Evolutionary conservation across 305 asterid genomes (phyloP), one percentile per base, ranked within the genome.

Genomic region (Solanum hybrid): DNA sequence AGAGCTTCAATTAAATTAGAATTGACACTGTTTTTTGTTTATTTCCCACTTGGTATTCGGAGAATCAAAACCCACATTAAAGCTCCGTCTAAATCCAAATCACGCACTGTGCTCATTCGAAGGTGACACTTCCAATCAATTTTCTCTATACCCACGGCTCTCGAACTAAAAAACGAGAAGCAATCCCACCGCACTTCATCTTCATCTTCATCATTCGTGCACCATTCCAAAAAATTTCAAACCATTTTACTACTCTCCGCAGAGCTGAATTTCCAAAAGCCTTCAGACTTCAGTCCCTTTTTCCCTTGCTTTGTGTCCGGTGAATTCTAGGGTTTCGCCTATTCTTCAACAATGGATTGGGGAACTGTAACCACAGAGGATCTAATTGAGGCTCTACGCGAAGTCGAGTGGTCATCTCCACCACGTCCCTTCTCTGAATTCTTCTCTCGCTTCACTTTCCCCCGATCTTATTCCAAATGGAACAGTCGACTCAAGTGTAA

Each of bases 401-500:
- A 96, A 92, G 99, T 97, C 24, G 99, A 96, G 89, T 96, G 99
- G 98, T 96, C 98, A 42, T 92, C 97, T 72, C 98, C 98, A 90
- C 99, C 99, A 89, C 97, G 98, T 27, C 98, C 99, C 10, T 31
- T 92, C 15, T 91, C 95, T 13, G 97, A 96, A 73, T 97, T 95
- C 95, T 95, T 97, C 92, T 95, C 98, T 60, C 93, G 98, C 88
- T 97, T 97, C 94, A 95, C 96, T 72, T 81, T 95, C 40, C 99
- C 99, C 22, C 96, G 98, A 91, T 97, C 99, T 29, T 95, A 89
- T 78, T 85, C 95, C 92, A 95, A 97, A 96, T 96, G 99, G 99
- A 95, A 92, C 94, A 94, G 97, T 90, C 98, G 99, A 93, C 96
- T 98, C 94, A 98, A 98, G 93, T 98, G 97, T 96, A 97, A 96